Base-by-base conservation (phyloP, 441 rosid species). In the Corymbia calophylla region DNA sequence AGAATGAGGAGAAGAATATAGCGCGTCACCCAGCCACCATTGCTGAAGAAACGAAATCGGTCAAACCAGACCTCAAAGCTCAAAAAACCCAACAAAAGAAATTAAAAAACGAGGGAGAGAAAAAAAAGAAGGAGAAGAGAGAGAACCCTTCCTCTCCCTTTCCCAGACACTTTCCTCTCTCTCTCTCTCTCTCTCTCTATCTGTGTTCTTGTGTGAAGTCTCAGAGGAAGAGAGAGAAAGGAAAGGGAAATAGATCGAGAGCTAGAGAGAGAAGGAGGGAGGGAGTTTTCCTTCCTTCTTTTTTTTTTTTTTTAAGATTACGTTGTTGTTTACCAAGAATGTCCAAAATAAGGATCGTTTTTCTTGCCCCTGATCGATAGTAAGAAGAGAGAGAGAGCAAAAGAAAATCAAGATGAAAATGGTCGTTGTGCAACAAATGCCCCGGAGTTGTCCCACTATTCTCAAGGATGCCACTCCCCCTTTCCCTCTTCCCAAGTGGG, bases 391-490 rank as follows among this genome's bases (percentile, higher is more conserved):
- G 91, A 93, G 91, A 89, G 95, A 29, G 85, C n/a, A 48, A 4
- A n/a, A 55, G 64, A 51, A 31, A 66, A 49, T 94, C 95, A 91
- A 92, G 88, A 39, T 39, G 49, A 44, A n/a, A 6, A 48, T 18
- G 55, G 85, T 27, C 44, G 54, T 5, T 27, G 17, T 1, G 47
- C 7, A 48, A 23, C 39, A 55, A 48, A 29, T 23, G 21, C 87
- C 21, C 81, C 13, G 27, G 47, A 81, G 44, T 56, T 3, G 39
- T 35, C 47, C 90, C 89, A 91, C 92, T 87, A 91, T 89, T 91
- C 88, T 88, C 86, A 88, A 16, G 88, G 86, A 92, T 93, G 92
- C 95, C 94, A 88, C 73, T 90, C 91, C 68, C 68, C 87, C 85
- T 5, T 39, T 39, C 44, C 14, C 80, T 47, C 39, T 19, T 32